A percentile compares a stretch with the other conserved stretches of the same genome.
These are phyloP conservation scores for Zelonia costaricensis DNA, from an alignment of 208 protist species.

Conservation along the genomic window DNA sequence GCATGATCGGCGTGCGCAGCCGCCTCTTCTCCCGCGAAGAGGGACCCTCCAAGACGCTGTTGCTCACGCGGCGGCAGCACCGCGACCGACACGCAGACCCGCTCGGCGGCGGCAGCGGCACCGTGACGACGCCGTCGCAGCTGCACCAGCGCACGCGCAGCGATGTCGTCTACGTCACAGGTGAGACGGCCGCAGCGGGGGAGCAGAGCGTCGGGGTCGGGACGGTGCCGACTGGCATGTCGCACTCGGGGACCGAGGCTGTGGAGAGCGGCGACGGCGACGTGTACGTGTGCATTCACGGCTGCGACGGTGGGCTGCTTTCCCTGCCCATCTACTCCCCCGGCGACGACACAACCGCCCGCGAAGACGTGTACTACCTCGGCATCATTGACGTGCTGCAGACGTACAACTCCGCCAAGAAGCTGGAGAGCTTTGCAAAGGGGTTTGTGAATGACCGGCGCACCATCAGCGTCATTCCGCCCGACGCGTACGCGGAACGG, in stretches of 20 bases:
- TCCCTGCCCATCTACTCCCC: constrained; percentile 75
- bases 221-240: not conserved
- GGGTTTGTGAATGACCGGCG: constrained; percentile 63
- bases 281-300: constrained; percentile 63
- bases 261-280: constrained; percentile 23
- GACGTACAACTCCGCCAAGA: constrained; percentile 86
- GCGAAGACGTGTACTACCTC: constrained; percentile 91
- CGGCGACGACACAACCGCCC: constrained; percentile 65
- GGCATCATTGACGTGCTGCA: constrained; percentile 95
- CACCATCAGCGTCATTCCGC: constrained; percentile 87
- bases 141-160: constrained; percentile 2
- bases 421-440: constrained; percentile 89
- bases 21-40: constrained; percentile 70
- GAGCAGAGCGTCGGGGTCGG: constrained; percentile 19
- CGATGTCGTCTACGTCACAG: constrained; percentile 21
- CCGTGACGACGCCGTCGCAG: not conserved
- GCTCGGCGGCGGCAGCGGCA: constrained; percentile 3
- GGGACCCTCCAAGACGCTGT: constrained; percentile 59
- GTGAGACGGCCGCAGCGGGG: constrained; percentile 11
- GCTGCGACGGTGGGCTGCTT: constrained; percentile 81
- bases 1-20: constrained; percentile 90
- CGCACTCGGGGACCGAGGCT: not conserved
- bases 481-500: constrained; percentile 78
- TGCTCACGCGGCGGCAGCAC: constrained; percentile 32
- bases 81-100: constrained; percentile 4